Conservation (phyloP, 257 asterid species). For the Gentiana dahurica region DNA sequence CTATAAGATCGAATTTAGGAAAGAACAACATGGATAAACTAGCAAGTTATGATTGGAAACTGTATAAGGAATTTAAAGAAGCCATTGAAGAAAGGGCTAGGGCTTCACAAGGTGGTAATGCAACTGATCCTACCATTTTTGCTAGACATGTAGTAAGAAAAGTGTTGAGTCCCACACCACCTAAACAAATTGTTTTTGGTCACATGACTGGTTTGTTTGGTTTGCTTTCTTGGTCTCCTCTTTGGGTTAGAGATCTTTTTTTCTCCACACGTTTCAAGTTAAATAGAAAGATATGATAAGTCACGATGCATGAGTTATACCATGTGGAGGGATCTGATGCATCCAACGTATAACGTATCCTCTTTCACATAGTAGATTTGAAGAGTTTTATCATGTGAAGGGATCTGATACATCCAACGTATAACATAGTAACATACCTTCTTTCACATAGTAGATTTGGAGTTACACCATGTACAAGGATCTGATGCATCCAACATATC, state of each 20-base stretch:
- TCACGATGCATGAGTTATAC: not conserved
- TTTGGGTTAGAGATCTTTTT: constrained; percentile 56
- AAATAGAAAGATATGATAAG: constrained; percentile 13
- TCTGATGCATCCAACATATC: no score
- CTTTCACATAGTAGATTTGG: no score
- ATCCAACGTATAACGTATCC: not conserved
- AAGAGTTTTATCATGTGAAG: no score
- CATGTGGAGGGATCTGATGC: no score
- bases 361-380: not conserved
- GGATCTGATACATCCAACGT: no score
- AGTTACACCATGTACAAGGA: no score
- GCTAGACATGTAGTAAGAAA: constrained; percentile 46
- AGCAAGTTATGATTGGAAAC: constrained; percentile 46
- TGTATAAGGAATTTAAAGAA: constrained; percentile 39
- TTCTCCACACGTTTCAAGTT: constrained; percentile 34
- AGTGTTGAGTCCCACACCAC: constrained; percentile 43
- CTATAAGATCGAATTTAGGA: constrained; percentile 47
- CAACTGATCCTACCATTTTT: constrained; percentile 41
- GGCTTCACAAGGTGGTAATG: constrained; percentile 59
- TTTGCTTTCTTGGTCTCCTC: constrained; percentile 46
- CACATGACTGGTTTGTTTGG: constrained; percentile 50
- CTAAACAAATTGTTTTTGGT: constrained; percentile 42
- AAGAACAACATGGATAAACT: constrained; percentile 20
- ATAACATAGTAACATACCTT: no score
- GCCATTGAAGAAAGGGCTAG: constrained; percentile 43